Conservation (phyloP, 2,329 filamentous ascomycete species). For the Fusarium tuaranense region DNA sequence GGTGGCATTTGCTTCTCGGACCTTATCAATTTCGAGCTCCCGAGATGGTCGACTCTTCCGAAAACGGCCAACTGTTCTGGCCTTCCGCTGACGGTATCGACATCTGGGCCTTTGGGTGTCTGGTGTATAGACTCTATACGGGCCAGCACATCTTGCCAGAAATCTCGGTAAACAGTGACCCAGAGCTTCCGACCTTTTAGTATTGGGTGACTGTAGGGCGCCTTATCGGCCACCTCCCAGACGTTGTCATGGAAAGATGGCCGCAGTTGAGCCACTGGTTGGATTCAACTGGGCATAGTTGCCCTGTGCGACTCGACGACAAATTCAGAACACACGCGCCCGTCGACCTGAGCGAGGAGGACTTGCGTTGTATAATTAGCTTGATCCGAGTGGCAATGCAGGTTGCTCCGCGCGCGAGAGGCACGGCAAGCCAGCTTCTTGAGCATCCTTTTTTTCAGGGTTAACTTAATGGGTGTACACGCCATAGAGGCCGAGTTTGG, state of each 20-base stretch:
- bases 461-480: not conserved
- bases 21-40: not conserved
- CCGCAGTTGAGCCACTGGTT: not conserved
- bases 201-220: not conserved
- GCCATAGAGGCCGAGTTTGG: not conserved
- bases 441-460: not conserved
- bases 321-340: not conserved
- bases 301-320: no score
- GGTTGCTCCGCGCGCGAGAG: not conserved
- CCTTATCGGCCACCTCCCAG: not conserved
- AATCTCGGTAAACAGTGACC: not conserved
- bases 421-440: not conserved
- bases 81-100: not conserved
- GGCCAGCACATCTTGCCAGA: not conserved
- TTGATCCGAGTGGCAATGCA: not conserved
- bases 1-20: not conserved
- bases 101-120: conserved; percentile 14
- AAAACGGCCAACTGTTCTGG: not conserved
- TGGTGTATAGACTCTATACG: conserved; percentile 13
- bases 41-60: not conserved
- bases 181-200: no score
- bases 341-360: not conserved
- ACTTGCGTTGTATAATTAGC: not conserved
- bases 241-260: not conserved
- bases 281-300: no score